Conservation (phyloP, 2,329 filamentous ascomycete species). For the Xylariaceae sp. region DNA sequence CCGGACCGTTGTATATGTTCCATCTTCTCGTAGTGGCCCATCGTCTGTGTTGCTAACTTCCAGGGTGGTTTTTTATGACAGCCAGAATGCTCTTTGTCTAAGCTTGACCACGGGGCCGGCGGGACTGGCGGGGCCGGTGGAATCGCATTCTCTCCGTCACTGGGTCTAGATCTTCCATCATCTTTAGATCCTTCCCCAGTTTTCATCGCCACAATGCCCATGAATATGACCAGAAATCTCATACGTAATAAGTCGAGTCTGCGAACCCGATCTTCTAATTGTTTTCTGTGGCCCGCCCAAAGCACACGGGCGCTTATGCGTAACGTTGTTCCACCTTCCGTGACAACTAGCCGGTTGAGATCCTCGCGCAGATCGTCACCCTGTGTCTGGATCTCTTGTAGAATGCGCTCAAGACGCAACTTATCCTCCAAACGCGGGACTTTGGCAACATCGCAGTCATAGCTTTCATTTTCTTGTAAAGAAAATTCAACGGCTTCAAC, state of each 20-base stretch:
- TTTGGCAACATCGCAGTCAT: constrained; percentile 54
- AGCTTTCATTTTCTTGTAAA: constrained; percentile 58
- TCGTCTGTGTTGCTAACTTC: constrained; percentile 49
- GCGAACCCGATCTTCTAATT: constrained; percentile 53
- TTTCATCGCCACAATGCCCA: constrained; percentile 50
- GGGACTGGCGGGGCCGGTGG: constrained; percentile 23
- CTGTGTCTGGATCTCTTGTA: constrained; percentile 57
- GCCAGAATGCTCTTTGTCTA: constrained; percentile 42
- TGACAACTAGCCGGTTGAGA: constrained; percentile 47
- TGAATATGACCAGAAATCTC: constrained; percentile 60
- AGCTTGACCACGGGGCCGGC: constrained; percentile 24
- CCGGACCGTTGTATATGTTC: constrained; percentile 46
- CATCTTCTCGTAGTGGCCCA: constrained; percentile 47
- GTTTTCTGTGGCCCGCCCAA: constrained; percentile 51
- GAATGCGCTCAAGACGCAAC: constrained; percentile 51
- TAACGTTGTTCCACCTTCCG: constrained; percentile 42
- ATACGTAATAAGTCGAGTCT: constrained; percentile 57
- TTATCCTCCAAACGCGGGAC: constrained; percentile 58
- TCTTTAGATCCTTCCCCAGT: constrained; percentile 34
- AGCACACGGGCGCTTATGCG: constrained; percentile 47
- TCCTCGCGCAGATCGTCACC: constrained; percentile 59
- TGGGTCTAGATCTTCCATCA: constrained; percentile 25
- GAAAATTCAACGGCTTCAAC: constrained; percentile 58
- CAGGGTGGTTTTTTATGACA: constrained; percentile 45
- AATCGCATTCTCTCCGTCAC: constrained; percentile 31